These are phyloP conservation scores for Takashimella koratensis DNA, from an alignment of 1,284 basidiomycete species.

Conservation along the genomic window DNA sequence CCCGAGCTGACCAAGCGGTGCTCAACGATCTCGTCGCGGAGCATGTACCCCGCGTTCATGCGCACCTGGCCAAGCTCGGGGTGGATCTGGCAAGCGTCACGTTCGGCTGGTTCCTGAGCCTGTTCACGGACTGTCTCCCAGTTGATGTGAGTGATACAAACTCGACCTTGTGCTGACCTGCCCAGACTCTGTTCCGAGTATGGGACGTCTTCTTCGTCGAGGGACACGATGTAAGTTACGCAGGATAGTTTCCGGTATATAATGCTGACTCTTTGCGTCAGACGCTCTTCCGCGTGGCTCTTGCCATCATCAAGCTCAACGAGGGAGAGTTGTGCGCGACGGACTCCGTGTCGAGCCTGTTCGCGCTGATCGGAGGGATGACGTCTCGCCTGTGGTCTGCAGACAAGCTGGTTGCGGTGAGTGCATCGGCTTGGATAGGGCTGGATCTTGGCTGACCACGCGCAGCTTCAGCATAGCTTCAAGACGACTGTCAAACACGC, in stretches of 20 bases:
- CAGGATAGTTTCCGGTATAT: slow-evolving; percentile 15
- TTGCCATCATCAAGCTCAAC: slow-evolving; percentile 78
- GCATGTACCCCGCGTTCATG: slow-evolving; percentile 67
- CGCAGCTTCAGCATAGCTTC: neutral
- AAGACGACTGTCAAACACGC: neutral
- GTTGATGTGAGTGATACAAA: slow-evolving; percentile 65
- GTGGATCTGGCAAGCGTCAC: slow-evolving; percentile 92
- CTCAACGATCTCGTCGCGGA: slow-evolving; percentile 81
- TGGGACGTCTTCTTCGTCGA: slow-evolving; percentile 97
- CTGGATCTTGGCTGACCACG: too few species aligned
- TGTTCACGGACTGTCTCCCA: slow-evolving; percentile 94
- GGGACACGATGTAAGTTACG: slow-evolving; percentile 67
- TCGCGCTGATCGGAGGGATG: slow-evolving; percentile 76
- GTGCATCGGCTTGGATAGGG: slow-evolving; percentile 20
- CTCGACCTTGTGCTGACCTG: slow-evolving; percentile 5
- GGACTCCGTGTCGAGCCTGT: slow-evolving; percentile 78
- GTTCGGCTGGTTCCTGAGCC: slow-evolving; percentile 95
- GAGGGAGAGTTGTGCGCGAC: slow-evolving; percentile 77
- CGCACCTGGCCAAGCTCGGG: slow-evolving; percentile 72
- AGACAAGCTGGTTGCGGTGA: slow-evolving; percentile 79
- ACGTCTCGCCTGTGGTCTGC: slow-evolving; percentile 89
- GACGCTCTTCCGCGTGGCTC: slow-evolving; percentile 76
- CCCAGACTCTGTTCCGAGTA: slow-evolving; percentile 76
- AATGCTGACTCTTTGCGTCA: slow-evolving; percentile 6
- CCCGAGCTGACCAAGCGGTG: slow-evolving; percentile 88